These are phyloP conservation scores for Poterioochromonas sp. DNA, from an alignment of 352 stramenopile species.

Conservation along the genomic window DNA sequence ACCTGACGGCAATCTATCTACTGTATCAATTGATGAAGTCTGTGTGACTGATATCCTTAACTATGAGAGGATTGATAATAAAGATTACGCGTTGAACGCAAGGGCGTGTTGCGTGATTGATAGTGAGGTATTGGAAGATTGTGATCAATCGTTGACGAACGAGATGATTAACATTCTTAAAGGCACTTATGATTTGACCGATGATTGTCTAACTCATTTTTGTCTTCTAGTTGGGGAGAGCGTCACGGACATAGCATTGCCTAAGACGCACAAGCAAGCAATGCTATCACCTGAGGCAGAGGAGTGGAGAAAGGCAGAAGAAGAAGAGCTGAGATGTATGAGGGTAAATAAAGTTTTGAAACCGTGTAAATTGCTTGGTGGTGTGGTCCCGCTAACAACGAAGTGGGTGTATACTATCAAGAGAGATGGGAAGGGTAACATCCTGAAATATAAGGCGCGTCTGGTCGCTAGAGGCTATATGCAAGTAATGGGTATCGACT, in stretches of 20 bases:
- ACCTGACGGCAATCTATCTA: constrained; percentile 25
- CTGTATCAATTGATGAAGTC: constrained; percentile 25
- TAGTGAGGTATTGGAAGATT: constrained; percentile 2
- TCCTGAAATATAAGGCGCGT: constrained; percentile 13
- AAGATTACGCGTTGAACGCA: background rate
- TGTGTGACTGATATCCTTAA: constrained; percentile 27
- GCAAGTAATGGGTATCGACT: constrained; percentile 27
- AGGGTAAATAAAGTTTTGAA: constrained; percentile 12
- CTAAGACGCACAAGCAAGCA: constrained; percentile 23
- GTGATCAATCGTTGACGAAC: constrained; percentile 3
- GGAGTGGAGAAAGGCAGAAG: constrained; percentile 1
- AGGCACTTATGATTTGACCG: constrained; percentile 9
- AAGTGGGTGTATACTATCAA: constrained; percentile 30
- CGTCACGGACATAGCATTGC: constrained; percentile 3
- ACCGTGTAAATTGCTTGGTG: constrained; percentile 2
- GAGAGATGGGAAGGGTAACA: constrained; percentile 17
- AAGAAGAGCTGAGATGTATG: constrained; percentile 16
- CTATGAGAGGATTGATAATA: constrained; percentile 17
- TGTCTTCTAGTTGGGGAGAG: constrained; percentile 24
- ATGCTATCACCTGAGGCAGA: constrained; percentile 13
- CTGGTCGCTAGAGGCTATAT: constrained; percentile 23
- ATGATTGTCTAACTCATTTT: constrained; percentile 21
- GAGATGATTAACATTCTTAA: constrained; percentile 15
- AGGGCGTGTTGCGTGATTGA: background rate
- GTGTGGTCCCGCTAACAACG: constrained; percentile 1